Percentiles rank a stretch among this genome's conserved stretches.
phyloP scores from a whole-genome alignment of 495 filamentous ascomycete species.

The Penicillium parvum region DNA sequence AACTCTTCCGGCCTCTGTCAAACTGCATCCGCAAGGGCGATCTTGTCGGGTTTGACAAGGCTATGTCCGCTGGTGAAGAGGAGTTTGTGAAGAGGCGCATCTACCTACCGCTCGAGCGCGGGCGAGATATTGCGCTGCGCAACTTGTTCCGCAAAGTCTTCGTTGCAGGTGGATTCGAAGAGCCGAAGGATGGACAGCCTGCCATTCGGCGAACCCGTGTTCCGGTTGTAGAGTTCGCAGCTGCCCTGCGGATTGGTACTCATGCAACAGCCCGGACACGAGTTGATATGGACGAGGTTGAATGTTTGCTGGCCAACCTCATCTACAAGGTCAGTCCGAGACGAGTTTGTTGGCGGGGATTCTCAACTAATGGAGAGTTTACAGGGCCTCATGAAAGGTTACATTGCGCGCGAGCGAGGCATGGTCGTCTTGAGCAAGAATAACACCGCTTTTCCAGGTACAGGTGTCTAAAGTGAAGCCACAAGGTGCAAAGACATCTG shows the following conservation, averaged over 20 bases:
- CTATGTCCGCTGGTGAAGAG: slow-evolving; percentile 72
- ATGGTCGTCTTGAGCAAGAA: slow-evolving; percentile 87
- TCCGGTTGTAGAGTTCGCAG: slow-evolving; percentile 72
- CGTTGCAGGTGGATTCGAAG: slow-evolving; percentile 72
- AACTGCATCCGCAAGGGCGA: slow-evolving; percentile 76
- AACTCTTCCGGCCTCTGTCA: slow-evolving; percentile 71
- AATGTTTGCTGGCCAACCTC: slow-evolving; percentile 89
- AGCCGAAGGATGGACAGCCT: slow-evolving; percentile 59
- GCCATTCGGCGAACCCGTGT: slow-evolving; percentile 69
- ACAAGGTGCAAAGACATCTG: too few species aligned
- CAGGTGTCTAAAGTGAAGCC: slow-evolving; percentile 70
- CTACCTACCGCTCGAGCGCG: slow-evolving; percentile 88
- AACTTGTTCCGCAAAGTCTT: slow-evolving; percentile 91
- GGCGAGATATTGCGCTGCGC: slow-evolving; percentile 82
- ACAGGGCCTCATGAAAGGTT: slow-evolving; percentile 93
- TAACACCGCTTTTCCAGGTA: slow-evolving; percentile 87
- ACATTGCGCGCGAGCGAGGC: slow-evolving; percentile 85
- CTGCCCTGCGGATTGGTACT: slow-evolving; percentile 53
- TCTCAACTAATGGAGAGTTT: not conserved
- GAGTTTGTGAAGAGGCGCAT: slow-evolving; percentile 94
- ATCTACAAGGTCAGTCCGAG: slow-evolving; percentile 82
- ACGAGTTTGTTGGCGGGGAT: too few species aligned
- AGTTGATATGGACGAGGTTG: slow-evolving; percentile 87
- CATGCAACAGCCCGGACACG: slow-evolving; percentile 53
- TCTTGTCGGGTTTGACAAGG: slow-evolving; percentile 77